Percentiles rank a stretch among this genome's conserved stretches.
phyloP scores from a whole-genome alignment of 2,329 filamentous ascomycete species.

The Aspergillus ruber region DNA sequence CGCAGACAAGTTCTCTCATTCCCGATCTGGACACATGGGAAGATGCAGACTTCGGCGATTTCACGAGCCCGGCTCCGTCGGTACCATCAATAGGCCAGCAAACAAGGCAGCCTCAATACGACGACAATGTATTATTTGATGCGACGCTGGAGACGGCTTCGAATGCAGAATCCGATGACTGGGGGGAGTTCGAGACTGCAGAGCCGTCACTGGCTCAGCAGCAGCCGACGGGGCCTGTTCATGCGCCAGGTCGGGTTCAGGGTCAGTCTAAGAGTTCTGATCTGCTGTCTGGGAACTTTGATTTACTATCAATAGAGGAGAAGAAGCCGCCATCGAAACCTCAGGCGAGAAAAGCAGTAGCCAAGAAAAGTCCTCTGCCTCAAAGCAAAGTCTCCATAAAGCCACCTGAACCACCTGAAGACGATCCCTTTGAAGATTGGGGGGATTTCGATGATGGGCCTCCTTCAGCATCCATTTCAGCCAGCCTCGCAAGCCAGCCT shows the following conservation, averaged over 20 bases:
- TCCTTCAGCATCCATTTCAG: slow-evolving; percentile 2
- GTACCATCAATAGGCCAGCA: slow-evolving; percentile 1
- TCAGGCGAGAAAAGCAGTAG: not conserved
- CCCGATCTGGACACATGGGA: slow-evolving; percentile 16
- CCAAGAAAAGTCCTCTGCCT: slow-evolving; percentile 1
- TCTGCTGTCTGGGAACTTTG: slow-evolving; percentile 10
- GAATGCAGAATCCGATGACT: slow-evolving; percentile 33
- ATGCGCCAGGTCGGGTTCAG: not conserved
- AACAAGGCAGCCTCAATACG: slow-evolving; percentile 8
- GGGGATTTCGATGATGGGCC: slow-evolving; percentile 47
- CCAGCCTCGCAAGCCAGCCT: not conserved
- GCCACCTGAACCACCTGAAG: slow-evolving; percentile 8
- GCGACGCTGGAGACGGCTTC: slow-evolving; percentile 34
- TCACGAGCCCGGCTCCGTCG: slow-evolving; percentile 2
- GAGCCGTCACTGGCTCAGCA: slow-evolving; percentile 12
- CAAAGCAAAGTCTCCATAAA: slow-evolving; percentile 12
- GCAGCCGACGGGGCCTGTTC: not conserved
- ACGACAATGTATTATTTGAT: slow-evolving; percentile 58
- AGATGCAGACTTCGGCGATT: slow-evolving; percentile 10
- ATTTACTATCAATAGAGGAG: slow-evolving; percentile 23
- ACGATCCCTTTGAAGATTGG: slow-evolving; percentile 35
- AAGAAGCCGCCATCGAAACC: slow-evolving; percentile 7
- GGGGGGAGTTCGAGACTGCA: slow-evolving; percentile 42
- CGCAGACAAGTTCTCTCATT: slow-evolving; percentile 16
- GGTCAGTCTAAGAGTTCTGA: not conserved